These are phyloP conservation scores for Calonectria honghensis DNA, from an alignment of 2,329 filamentous ascomycete genomes.

Conservation along the genomic window DNA sequence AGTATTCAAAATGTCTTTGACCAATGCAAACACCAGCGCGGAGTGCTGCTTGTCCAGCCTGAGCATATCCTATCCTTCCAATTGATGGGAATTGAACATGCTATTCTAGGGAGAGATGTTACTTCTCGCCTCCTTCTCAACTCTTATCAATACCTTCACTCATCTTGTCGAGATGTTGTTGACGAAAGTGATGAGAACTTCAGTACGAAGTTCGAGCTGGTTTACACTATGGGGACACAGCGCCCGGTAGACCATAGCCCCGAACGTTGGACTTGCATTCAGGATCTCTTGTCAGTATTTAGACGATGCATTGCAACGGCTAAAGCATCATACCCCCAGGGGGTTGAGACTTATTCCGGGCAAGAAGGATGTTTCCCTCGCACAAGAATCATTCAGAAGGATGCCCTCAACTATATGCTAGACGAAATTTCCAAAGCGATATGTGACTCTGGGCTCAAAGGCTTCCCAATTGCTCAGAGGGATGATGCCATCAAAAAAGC, in stretches of 20 bases:
- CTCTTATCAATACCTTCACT: slow-evolving; percentile 67
- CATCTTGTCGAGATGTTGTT: slow-evolving; percentile 71
- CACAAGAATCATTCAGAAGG: slow-evolving; percentile 66
- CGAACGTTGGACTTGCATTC: slow-evolving; percentile 73
- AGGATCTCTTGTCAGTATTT: slow-evolving; percentile 70
- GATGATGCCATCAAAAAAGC: slow-evolving; percentile 56
- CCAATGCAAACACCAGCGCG: slow-evolving; percentile 68
- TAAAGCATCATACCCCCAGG: slow-evolving; percentile 56
- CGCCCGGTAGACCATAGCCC: slow-evolving; percentile 70
- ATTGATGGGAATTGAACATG: slow-evolving; percentile 74
- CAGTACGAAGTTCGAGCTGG: slow-evolving; percentile 75
- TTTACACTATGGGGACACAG: slow-evolving; percentile 77
- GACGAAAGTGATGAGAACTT: slow-evolving; percentile 81
- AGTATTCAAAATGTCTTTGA: slow-evolving; percentile 62
- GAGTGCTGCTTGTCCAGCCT: slow-evolving; percentile 77
- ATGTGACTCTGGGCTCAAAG: slow-evolving; percentile 62
- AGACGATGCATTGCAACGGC: slow-evolving; percentile 55
- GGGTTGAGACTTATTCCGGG: slow-evolving; percentile 64
- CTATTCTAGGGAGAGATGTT: slow-evolving; percentile 54
- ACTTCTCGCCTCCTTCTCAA: slow-evolving; percentile 61
- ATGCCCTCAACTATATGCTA: slow-evolving; percentile 58
- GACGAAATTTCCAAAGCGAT: slow-evolving; percentile 65
- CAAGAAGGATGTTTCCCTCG: slow-evolving; percentile 66
- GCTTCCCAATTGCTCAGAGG: slow-evolving; percentile 62
- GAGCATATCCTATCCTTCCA: slow-evolving; percentile 79